Evolutionary conservation across 2,329 filamentous ascomycete species (phyloP).

Genomic region (Talaromyces sp.): DNA sequence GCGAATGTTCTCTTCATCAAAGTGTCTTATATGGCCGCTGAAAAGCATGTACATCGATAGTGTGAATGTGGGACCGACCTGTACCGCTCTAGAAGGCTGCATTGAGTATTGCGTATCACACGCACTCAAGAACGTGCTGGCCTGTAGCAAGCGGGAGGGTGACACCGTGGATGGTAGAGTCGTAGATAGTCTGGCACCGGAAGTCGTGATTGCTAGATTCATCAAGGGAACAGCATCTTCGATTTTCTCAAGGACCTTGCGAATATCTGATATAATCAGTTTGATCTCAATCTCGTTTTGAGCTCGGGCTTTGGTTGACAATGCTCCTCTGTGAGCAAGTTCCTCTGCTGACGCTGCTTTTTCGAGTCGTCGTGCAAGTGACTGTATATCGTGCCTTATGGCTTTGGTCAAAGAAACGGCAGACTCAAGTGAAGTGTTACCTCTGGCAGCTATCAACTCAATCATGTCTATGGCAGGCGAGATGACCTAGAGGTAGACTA

Average conservation of each 20-base stretch:
- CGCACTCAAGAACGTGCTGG: slow-evolving; percentile 82
- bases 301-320: slow-evolving; percentile 45
- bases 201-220: slow-evolving; percentile 90
- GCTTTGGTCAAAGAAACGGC: slow-evolving; percentile 78
- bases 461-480: slow-evolving; percentile 38
- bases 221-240: slow-evolving; percentile 89
- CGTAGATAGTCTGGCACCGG: slow-evolving; percentile 79
- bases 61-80: slow-evolving; percentile 82
- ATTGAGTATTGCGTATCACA: slow-evolving; percentile 79
- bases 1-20: slow-evolving; percentile 56
- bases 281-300: slow-evolving; percentile 63
- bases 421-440: slow-evolving; percentile 78
- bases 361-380: slow-evolving; percentile 70
- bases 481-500: slow-evolving; percentile 86
- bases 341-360: slow-evolving; percentile 63
- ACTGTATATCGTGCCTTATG: slow-evolving; percentile 76
- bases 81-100: slow-evolving; percentile 60
- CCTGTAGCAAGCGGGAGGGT: slow-evolving; percentile 83
- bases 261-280: slow-evolving; percentile 70
- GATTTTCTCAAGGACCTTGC: slow-evolving; percentile 68
- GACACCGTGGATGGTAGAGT: slow-evolving; percentile 78
- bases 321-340: slow-evolving; percentile 30
- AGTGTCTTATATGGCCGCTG: slow-evolving; percentile 64
- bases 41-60: slow-evolving; percentile 96
- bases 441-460: slow-evolving; percentile 56